Percentiles rank a stretch among this genome's conserved stretches.
These are phyloP conservation scores for Penicillium macrosclerotiorum DNA, from an alignment of 495 filamentous ascomycete species.

Conservation along the genomic window DNA sequence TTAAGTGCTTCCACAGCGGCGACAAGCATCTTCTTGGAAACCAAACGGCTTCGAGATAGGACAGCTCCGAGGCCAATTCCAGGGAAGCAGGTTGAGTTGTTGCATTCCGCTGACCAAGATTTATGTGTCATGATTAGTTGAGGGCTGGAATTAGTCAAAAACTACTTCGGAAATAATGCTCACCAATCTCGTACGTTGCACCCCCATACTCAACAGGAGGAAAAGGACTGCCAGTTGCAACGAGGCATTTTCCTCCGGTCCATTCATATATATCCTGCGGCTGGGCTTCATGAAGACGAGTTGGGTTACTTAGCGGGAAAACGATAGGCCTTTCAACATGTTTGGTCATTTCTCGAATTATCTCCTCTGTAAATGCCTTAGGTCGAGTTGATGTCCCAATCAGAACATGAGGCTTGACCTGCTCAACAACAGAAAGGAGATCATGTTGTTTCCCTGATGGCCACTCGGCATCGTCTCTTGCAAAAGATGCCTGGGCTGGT, in stretches of 20 bases:
- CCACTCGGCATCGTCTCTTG: conserved; percentile 66
- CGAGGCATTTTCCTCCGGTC: conserved; percentile 76
- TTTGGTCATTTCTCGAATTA: conserved; percentile 76
- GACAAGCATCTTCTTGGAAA: conserved; percentile 80
- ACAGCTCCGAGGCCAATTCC: conserved; percentile 82
- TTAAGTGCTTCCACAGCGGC: conserved; percentile 74
- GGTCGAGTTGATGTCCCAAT: conserved; percentile 84
- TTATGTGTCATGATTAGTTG: too few species aligned
- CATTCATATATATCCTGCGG: conserved; percentile 75
- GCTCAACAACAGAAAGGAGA: conserved; percentile 64
- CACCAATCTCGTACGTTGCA: conserved; percentile 60
- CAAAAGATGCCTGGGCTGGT: conserved; percentile 63
- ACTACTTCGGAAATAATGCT: conserved; percentile 11
- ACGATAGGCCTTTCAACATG: conserved; percentile 76
- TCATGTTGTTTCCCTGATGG: conserved; percentile 48
- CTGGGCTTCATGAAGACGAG: conserved; percentile 76
- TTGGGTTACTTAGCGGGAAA: conserved; percentile 85
- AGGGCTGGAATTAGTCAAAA: too few species aligned
- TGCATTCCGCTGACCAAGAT: conserved; percentile 88
- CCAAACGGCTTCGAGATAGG: conserved; percentile 56
- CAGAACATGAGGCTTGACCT: conserved; percentile 76
- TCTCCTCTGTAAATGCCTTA: conserved; percentile 71
- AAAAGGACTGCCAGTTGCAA: conserved; percentile 85
- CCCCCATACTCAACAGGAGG: conserved; percentile 69
- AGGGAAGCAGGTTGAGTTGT: conserved; percentile 85